Percentiles rank a stretch among this genome's conserved stretches.
Conservation (phyloP, 805 yeast species). For the Kodamaea kakaduensis region DNA sequence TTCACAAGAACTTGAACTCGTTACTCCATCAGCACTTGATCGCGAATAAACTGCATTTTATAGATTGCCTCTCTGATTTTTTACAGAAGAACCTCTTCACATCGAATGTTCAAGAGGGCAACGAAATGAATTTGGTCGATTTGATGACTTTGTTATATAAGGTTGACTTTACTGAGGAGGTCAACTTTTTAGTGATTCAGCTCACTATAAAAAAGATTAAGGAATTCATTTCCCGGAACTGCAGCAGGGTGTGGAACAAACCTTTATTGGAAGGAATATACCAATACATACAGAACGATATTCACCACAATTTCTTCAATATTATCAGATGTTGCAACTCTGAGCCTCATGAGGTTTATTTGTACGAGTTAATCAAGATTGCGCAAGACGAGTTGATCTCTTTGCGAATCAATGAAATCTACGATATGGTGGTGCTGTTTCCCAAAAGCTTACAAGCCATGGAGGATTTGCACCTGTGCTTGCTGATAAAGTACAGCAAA, state of each 20-base stretch:
- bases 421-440: slow-evolving; percentile 49
- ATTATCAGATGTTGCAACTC: slow-evolving; percentile 12
- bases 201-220: slow-evolving; percentile 37
- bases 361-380: slow-evolving; percentile 30
- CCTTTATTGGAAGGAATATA: slow-evolving; percentile 32
- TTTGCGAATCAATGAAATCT: slow-evolving; percentile 57
- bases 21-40: slow-evolving; percentile 17
- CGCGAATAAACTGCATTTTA: slow-evolving; percentile 7
- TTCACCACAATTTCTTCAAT: slow-evolving; percentile 35
- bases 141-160: slow-evolving; percentile 13
- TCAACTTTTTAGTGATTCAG: slow-evolving; percentile 30
- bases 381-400: slow-evolving; percentile 38
- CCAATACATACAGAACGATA: slow-evolving; percentile 34
- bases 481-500: slow-evolving; percentile 28
- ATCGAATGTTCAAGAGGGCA: slow-evolving; percentile 1
- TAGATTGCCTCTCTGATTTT: slow-evolving; percentile 7
- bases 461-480: slow-evolving; percentile 52
- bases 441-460: slow-evolving; percentile 54
- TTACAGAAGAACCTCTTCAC: slow-evolving; percentile 9
- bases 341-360: slow-evolving; percentile 13
- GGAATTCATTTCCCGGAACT: slow-evolving; percentile 23
- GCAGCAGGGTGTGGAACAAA: slow-evolving; percentile 36
- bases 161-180: slow-evolving; percentile 19
- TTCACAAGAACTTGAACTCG: slow-evolving; percentile 27
- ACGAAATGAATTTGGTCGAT: slow-evolving; percentile 2